Evolutionary conservation across 805 yeast genomes (phyloP).

Genomic region (Starmerella riodocensis): DNA sequence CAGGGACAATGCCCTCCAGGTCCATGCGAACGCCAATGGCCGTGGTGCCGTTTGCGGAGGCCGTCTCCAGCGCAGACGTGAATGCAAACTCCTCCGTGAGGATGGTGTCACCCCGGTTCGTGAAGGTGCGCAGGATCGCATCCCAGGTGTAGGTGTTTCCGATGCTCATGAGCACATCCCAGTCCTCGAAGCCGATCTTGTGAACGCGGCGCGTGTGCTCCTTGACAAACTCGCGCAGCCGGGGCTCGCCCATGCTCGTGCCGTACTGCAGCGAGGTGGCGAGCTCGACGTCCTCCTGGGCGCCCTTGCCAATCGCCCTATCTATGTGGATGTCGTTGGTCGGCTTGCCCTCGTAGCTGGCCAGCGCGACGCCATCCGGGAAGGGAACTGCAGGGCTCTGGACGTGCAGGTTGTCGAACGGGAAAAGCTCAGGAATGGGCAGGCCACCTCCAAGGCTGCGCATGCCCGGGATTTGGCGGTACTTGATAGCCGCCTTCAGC

Average conservation of each 20-base stretch:
- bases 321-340: constrained; percentile 24
- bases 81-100: constrained; percentile 73
- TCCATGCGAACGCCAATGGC: constrained; percentile 70
- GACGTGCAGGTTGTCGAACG: constrained; percentile 64
- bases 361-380: constrained; percentile 44
- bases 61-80: constrained; percentile 73
- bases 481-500: constrained; percentile 71
- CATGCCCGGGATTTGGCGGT: constrained; percentile 58
- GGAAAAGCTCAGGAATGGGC: constrained; percentile 83
- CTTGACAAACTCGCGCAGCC: constrained; percentile 49
- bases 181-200: constrained; percentile 44
- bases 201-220: constrained; percentile 47
- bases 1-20: constrained; percentile 63
- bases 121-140: constrained; percentile 61
- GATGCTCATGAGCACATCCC: constrained; percentile 57
- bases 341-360: constrained; percentile 19
- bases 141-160: constrained; percentile 94
- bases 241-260: constrained; percentile 64
- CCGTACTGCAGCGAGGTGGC: constrained; percentile 90
- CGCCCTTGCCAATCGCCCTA: constrained; percentile 28
- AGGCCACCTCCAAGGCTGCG: constrained; percentile 92
- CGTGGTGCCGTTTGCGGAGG: constrained; percentile 54
- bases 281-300: constrained; percentile 46
- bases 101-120: constrained; percentile 67
- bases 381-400: constrained; percentile 64